These are phyloP conservation scores for Starmerella asiatica DNA, from an alignment of 805 yeast species.

Conservation along the genomic window DNA sequence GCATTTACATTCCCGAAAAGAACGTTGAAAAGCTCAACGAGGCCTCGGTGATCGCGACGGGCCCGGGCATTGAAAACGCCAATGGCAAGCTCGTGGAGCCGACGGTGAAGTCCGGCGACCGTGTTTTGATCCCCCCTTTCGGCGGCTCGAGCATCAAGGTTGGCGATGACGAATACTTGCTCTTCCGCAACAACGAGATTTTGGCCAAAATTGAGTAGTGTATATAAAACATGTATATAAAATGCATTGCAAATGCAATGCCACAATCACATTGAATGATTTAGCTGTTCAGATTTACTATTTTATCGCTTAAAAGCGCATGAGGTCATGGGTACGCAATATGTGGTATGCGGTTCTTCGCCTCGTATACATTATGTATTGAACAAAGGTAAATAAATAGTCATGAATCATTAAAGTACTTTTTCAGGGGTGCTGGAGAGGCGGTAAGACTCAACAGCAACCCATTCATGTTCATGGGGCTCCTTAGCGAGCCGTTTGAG, in stretches of 20 bases:
- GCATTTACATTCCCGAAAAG: conserved; percentile 89
- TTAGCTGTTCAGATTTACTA: too few species aligned
- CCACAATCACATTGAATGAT: too few species aligned
- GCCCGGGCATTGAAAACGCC: conserved; percentile 76
- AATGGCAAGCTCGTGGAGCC: conserved; percentile 63
- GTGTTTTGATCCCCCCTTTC: conserved; percentile 83
- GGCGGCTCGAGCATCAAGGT: conserved; percentile 87
- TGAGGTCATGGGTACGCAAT: too few species aligned
- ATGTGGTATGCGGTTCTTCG: too few species aligned
- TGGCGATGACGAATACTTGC: conserved; percentile 55
- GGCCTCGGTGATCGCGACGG: conserved; percentile 85
- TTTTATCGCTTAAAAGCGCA: too few species aligned
- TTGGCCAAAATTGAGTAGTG: conserved; percentile 73
- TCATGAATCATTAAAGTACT: too few species aligned
- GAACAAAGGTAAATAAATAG: too few species aligned
- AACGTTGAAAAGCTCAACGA: conserved; percentile 87
- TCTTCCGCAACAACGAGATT: conserved; percentile 89
- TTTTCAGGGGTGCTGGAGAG: not conserved
- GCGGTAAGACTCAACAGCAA: conserved; percentile 4
- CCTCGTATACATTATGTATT: too few species aligned
- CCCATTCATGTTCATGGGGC: conserved; percentile 9
- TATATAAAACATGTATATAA: too few species aligned
- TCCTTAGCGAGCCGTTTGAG: conserved; percentile 5
- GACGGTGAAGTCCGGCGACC: conserved; percentile 78
- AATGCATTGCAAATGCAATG: too few species aligned